Conservation (phyloP, 1,284 basidiomycete genomes). For the Leccinum insolens region DNA sequence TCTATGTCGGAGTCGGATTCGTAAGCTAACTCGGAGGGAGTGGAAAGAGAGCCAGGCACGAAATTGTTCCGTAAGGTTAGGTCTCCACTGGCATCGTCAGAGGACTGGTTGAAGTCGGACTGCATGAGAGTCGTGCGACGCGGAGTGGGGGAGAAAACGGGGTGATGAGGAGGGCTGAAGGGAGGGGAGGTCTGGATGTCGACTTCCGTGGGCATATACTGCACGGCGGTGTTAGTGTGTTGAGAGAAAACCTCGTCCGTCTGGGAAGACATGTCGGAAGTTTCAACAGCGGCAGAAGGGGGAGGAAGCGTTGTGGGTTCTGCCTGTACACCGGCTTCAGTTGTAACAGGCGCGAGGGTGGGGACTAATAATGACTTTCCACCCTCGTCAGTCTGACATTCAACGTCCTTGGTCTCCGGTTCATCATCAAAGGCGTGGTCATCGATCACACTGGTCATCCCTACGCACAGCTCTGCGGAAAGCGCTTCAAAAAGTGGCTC, state of each 20-base stretch:
- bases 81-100: conserved; percentile 49
- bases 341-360: conserved; percentile 34
- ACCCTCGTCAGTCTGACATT: conserved; percentile 58
- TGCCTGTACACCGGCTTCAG: conserved; percentile 37
- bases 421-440: conserved; percentile 46
- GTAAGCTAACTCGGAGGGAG: conserved; percentile 30
- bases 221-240: conserved; percentile 43
- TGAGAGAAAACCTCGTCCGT: conserved; percentile 44
- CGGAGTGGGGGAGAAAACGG: conserved; percentile 27
- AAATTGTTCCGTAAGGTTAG: conserved; percentile 36
- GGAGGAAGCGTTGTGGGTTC: conserved; percentile 27
- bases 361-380: conserved; percentile 33
- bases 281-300: conserved; percentile 17
- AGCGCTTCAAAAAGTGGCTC: conserved; percentile 57
- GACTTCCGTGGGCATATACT: conserved; percentile 36
- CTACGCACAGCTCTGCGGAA: conserved; percentile 60
- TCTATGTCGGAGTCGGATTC: conserved; percentile 39
- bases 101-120: conserved; percentile 38
- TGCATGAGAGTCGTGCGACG: conserved; percentile 54
- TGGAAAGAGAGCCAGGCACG: conserved; percentile 37
- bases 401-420: conserved; percentile 62
- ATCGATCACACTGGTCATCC: conserved; percentile 47
- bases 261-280: conserved; percentile 51
- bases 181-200: conserved; percentile 41
- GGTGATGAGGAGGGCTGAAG: conserved; percentile 7